Conservation (phyloP, 1,139 yeast genomes). For the Saccharomyces hybrid region DNA sequence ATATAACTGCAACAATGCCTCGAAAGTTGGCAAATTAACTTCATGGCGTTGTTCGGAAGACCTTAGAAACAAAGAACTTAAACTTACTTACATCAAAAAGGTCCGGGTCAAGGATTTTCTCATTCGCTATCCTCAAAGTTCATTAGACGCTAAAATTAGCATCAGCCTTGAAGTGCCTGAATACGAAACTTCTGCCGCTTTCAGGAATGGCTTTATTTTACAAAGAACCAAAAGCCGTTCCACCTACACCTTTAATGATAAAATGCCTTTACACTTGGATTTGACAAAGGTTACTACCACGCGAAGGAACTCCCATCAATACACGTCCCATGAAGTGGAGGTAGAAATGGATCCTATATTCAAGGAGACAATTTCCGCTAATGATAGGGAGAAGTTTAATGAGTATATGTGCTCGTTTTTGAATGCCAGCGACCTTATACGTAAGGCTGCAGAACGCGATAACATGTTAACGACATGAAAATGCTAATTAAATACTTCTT, state of each 20-base stretch:
- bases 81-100: background rate
- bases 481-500: background rate
- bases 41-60: background rate
- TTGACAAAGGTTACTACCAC: background rate
- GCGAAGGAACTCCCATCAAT: background rate
- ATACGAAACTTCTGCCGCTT: background rate
- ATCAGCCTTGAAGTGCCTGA: background rate
- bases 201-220: background rate
- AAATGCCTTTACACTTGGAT: background rate
- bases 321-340: background rate
- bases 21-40: background rate
- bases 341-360: background rate
- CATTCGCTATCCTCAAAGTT: background rate
- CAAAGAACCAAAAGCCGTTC: background rate
- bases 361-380: background rate
- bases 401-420: background rate
- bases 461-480: background rate
- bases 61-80: background rate
- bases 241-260: background rate
- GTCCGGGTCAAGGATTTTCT: background rate
- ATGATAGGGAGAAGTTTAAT: background rate
- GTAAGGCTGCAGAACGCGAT: background rate
- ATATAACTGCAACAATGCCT: background rate
- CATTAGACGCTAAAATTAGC: background rate
- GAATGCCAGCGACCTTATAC: background rate